Base-by-base conservation (phyloP, 2,329 filamentous ascomycete genomes). In the Beauveria rudraprayagi region DNA sequence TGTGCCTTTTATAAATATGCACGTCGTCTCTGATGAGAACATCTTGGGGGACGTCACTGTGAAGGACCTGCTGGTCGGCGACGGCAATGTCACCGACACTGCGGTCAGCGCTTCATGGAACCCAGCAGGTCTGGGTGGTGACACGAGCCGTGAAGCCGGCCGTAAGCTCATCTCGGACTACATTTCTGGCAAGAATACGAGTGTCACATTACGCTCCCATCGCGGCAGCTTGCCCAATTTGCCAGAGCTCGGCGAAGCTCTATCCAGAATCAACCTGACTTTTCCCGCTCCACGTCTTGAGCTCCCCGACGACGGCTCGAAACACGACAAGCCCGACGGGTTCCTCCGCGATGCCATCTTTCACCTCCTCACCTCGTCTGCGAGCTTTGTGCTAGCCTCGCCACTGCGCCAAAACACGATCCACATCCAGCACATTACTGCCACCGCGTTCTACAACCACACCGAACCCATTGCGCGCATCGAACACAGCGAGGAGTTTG, bases 261-360 rank as follows among this genome's bases (percentile, higher is more conserved):
- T 97, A 3, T 89, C 89, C 0, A 80, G 78, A 30, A 82, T 96
- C 64, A 83, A 86, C 57, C 75, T 96, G 57, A 87, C 88, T 1
- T 75, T 96, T 22, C 82, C 86, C 2, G 83, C 91, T 0, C 92
- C 93, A 0, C 82, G 78, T 19, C 75, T 96, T 47, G 77, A 77
- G 1, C 73, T 84, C 1, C 87, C 86, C 17, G 70, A 68, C 4
- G 67, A 75, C 70, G 74, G 73, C 24, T 70, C 70, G 14, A 69
- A 71, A 9, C 69, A 71, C 34, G 28, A 22, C 48, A 53, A 46
- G 70, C 70, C 19, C 11, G 73, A 76, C 11, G 85, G 85, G 65
- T 97, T 97, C 72, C 91, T 99, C 67, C 84, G 88, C 70, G 87
- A 91, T 67, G 90, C 92, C 11, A 93, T 87, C 7, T 87, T 99